Evolutionary conservation across 2,329 filamentous ascomycete genomes (phyloP).

Genomic region (Aureobasidium sp.): DNA sequence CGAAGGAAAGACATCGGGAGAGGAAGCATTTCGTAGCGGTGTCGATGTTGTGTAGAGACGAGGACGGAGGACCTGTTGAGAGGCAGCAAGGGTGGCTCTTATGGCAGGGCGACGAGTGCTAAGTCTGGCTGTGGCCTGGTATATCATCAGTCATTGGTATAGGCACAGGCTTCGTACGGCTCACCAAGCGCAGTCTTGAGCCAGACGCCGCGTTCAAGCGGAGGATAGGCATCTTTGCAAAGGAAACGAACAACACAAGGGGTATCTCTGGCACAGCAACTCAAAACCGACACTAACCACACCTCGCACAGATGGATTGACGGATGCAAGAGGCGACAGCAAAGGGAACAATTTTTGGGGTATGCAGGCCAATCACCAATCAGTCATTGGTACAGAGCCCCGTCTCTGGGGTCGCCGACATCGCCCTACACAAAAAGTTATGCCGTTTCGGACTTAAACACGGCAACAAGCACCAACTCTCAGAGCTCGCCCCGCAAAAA

Average conservation of each 20-base stretch:
- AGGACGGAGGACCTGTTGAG: not conserved
- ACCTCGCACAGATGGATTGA: not conserved
- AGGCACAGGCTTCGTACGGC: not conserved
- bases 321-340: not conserved
- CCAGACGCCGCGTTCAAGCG: conserved; percentile 3
- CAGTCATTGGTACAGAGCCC: not conserved
- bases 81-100: not conserved
- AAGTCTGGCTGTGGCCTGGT: conserved; percentile 9
- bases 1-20: conserved; percentile 52
- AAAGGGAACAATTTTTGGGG: too few species aligned
- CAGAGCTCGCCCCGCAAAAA: conserved; percentile 4
- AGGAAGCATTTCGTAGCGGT: conserved; percentile 19
- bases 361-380: not conserved
- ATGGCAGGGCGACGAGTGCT: conserved; percentile 5
- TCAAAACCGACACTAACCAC: not conserved
- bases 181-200: conserved; percentile 7
- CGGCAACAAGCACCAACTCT: not conserved
- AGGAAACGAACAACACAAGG: not conserved
- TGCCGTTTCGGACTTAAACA: not conserved
- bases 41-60: conserved; percentile 12
- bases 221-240: not conserved
- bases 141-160: not conserved
- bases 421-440: too few species aligned
- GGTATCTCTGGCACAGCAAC: not conserved
- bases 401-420: not conserved